These are phyloP conservation scores for Astragalus glycyphyllos DNA, from an alignment of 306 rosid species.

Conservation along the genomic window DNA sequence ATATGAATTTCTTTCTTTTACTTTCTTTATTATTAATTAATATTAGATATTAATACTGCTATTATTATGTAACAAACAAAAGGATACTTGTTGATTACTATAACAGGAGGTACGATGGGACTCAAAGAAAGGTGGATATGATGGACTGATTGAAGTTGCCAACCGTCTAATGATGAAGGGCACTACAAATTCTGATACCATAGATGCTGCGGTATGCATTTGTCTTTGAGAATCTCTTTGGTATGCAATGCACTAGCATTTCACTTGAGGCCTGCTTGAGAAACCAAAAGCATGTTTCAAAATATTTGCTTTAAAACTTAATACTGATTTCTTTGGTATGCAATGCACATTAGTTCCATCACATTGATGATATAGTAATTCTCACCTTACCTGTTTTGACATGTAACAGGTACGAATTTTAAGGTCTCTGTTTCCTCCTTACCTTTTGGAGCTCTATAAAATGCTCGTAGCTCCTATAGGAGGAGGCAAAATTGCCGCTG, in stretches of 20 bases:
- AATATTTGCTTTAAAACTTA: background rate
- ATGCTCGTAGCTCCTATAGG: conserved; percentile 73
- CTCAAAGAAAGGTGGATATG: conserved; percentile 78
- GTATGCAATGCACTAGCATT: conserved; percentile 7
- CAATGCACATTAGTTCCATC: no score
- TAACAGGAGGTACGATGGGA: conserved; percentile 87
- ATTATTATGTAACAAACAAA: no score
- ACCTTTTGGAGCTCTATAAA: conserved; percentile 76
- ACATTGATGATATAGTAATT: no score
- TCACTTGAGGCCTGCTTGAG: background rate
- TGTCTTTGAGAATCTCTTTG: no score
- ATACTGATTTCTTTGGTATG: no score
- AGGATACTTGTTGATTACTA: no score
- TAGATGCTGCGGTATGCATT: conserved; percentile 74
- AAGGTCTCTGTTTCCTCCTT: conserved; percentile 81
- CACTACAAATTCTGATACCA: conserved; percentile 63
- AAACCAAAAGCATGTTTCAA: conserved; percentile 7
- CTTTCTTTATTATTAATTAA: no score
- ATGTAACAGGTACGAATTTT: conserved; percentile 69
- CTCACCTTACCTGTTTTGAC: no score
- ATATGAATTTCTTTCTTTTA: no score
- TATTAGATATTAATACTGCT: background rate
- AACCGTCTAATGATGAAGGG: conserved; percentile 73
- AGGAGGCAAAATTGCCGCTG: conserved; percentile 82
- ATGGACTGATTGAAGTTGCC: conserved; percentile 85